Percentiles rank a stretch among this genome's conserved stretches.
phyloP scores from a whole-genome alignment of 306 rosid species.

The Geum urbanum region DNA sequence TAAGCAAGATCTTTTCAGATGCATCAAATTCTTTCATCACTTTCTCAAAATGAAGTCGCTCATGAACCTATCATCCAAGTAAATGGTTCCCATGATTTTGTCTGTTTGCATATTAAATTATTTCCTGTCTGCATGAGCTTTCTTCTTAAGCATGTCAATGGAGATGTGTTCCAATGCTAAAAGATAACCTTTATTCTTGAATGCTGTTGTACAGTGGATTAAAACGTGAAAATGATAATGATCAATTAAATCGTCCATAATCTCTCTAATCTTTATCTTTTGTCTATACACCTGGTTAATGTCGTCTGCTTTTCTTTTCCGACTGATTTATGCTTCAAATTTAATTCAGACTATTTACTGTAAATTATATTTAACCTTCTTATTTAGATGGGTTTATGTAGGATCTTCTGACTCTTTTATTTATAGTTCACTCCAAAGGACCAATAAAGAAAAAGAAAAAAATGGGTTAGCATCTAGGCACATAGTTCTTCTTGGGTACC shows the following conservation, averaged over 20 bases:
- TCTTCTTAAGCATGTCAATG: background rate
- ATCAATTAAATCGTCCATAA: background rate
- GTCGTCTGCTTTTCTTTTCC: no score
- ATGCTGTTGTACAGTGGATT: background rate
- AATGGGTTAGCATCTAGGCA: background rate
- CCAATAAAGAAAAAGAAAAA: no score
- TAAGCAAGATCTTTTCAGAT: background rate
- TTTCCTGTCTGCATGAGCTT: constrained; percentile 1
- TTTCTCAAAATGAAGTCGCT: background rate
- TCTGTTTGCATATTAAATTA: background rate
- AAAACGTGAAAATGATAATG: background rate
- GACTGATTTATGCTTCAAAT: no score
- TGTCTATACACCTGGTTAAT: background rate
- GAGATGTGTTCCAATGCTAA: background rate
- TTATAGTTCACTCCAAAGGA: background rate
- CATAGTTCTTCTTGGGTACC: background rate
- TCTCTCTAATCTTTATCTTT: background rate
- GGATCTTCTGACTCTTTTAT: background rate
- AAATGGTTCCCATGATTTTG: background rate
- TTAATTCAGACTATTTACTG: no score
- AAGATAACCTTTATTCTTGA: background rate
- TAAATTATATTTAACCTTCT: background rate
- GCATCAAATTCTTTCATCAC: background rate
- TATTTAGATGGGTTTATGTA: background rate
- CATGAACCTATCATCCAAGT: background rate